Percentiles rank a stretch among this genome's conserved stretches.
Conservation (phyloP, 371 early-diverging fungal species). For the Mucor circinelloides region DNA sequence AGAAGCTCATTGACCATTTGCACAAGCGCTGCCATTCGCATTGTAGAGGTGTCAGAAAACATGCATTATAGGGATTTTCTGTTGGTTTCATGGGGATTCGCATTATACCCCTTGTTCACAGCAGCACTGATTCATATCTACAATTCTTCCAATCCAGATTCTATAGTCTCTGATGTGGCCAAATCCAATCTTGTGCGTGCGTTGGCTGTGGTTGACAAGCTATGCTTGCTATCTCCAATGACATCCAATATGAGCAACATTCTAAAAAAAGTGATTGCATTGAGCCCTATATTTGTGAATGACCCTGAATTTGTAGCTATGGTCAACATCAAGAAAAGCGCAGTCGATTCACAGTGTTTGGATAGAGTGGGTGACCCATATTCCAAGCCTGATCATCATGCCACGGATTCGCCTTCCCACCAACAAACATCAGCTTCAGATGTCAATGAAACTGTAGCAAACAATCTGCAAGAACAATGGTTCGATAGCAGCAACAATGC, state of each 20-base stretch:
- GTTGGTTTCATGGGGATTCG: constrained; percentile 30
- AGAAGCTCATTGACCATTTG: constrained; percentile 45
- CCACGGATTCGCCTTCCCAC: background rate
- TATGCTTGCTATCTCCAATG: constrained; percentile 5
- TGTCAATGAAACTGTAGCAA: background rate
- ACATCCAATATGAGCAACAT: background rate
- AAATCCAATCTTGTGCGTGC: constrained; percentile 19
- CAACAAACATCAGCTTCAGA: background rate
- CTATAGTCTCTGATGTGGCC: constrained; percentile 16
- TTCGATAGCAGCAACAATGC: background rate
- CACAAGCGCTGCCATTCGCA: constrained; percentile 45
- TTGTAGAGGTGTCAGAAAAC: constrained; percentile 20
- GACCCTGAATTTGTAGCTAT: constrained; percentile 4
- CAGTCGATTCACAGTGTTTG: background rate
- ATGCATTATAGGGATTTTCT: constrained; percentile 31
- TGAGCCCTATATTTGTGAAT: constrained; percentile 5
- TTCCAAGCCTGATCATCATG: background rate
- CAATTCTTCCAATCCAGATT: constrained; percentile 13
- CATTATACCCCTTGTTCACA: constrained; percentile 34
- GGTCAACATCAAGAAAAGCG: background rate
- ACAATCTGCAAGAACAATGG: background rate
- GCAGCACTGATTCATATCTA: constrained; percentile 23
- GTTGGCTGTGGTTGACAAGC: constrained; percentile 13
- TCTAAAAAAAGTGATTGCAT: constrained; percentile 11
- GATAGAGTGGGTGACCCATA: background rate